A percentile compares a stretch with the other conserved stretches of the same genome.
Evolutionary conservation across 768 basidiomycete species (phyloP).

Genomic region (Termitomyces sp.): DNA sequence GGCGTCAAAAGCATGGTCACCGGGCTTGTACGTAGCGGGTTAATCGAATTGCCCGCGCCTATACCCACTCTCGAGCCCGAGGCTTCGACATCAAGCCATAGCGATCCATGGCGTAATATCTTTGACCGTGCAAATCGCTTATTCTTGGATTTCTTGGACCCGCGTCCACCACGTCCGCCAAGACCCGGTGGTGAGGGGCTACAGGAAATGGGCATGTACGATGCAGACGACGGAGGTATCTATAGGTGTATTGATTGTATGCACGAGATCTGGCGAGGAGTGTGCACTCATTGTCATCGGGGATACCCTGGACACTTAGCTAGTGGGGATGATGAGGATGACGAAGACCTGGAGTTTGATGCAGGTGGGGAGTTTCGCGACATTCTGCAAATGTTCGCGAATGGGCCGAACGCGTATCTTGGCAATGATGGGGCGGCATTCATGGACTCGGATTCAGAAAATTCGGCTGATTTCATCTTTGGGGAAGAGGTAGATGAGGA

Average conservation of each 20-base stretch:
- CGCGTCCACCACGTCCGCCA: conserved; percentile 15
- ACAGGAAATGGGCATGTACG: conserved; percentile 56
- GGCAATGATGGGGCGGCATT: background rate
- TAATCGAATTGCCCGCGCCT: conserved; percentile 30
- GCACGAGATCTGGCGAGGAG: conserved; percentile 72
- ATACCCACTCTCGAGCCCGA: conserved; percentile 13
- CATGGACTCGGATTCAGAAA: background rate
- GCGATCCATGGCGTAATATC: conserved; percentile 64
- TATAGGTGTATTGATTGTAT: conserved; percentile 71
- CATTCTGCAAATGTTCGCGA: conserved; percentile 2
- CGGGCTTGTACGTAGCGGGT: conserved; percentile 45
- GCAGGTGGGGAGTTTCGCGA: background rate
- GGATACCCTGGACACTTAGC: conserved; percentile 49
- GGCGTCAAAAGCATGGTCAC: conserved; percentile 61
- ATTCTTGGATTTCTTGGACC: conserved; percentile 7
- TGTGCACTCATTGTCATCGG: conserved; percentile 58
- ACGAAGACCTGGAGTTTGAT: conserved; percentile 26
- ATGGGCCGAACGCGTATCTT: background rate
- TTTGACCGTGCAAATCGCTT: conserved; percentile 33
- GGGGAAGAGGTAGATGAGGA: background rate
- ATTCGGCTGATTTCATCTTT: background rate
- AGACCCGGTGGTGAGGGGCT: conserved; percentile 20
- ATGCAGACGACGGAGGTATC: conserved; percentile 72
- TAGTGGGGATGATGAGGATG: conserved; percentile 33
- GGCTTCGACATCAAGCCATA: conserved; percentile 18